Conservation (phyloP, 2,329 filamentous ascomycete genomes). For the Cercospora janseana region DNA sequence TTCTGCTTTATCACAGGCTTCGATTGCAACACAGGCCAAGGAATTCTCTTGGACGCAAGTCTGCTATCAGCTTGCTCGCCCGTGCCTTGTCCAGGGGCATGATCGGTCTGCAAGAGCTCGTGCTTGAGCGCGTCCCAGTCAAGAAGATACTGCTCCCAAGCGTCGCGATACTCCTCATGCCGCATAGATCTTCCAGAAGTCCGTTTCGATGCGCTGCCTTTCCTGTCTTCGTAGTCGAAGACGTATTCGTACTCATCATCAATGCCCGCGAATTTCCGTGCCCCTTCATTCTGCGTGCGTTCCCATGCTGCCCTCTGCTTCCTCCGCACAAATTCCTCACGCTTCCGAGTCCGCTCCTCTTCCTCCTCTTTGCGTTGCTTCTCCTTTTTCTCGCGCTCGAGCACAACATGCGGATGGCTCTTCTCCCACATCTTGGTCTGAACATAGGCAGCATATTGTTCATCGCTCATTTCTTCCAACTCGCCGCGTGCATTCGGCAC, state of each 20-base stretch:
- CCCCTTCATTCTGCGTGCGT: constrained; percentile 37
- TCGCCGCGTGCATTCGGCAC: constrained; percentile 54
- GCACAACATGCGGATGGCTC: constrained; percentile 77
- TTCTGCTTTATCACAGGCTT: constrained; percentile 56
- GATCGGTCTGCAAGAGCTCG: constrained; percentile 22
- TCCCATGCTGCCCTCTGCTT: constrained; percentile 38
- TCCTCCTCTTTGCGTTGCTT: constrained; percentile 51
- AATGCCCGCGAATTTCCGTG: constrained; percentile 38
- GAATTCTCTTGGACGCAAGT: constrained; percentile 43
- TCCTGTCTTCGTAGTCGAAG: constrained; percentile 23
- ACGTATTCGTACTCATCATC: constrained; percentile 49
- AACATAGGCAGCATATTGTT: constrained; percentile 86
- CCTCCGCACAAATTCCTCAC: constrained; percentile 45
- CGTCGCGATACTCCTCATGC: constrained; percentile 29
- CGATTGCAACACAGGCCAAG: constrained; percentile 73
- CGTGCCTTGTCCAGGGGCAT: background rate
- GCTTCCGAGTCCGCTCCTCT: constrained; percentile 39
- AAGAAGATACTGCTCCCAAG: constrained; percentile 33
- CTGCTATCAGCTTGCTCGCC: constrained; percentile 14
- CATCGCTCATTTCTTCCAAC: constrained; percentile 84
- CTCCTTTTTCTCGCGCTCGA: constrained; percentile 67
- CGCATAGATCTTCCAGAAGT: background rate
- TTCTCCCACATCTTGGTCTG: constrained; percentile 93
- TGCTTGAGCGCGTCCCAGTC: constrained; percentile 36
- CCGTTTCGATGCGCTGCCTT: constrained; percentile 14